A percentile compares a stretch with the other conserved stretches of the same genome.
phyloP scores from a whole-genome alignment of 257 asterid genomes.

The Plectranthus barbatus region DNA sequence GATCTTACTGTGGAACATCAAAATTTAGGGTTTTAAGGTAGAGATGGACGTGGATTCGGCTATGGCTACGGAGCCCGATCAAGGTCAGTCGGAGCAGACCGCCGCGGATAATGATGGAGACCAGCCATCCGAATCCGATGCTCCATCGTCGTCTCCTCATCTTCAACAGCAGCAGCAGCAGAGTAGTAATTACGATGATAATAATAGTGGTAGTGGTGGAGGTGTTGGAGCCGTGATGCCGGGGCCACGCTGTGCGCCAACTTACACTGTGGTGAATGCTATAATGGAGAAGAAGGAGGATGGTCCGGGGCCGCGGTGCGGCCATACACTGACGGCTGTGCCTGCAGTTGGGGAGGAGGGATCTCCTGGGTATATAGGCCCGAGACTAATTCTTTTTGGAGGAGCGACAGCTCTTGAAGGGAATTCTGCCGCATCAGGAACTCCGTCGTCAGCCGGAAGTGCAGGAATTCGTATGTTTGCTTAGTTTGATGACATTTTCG shows the following conservation, averaged over 20 bases:
- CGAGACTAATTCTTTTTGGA: slow-evolving; percentile 81
- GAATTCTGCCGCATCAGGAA: slow-evolving; percentile 82
- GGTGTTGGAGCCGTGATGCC: slow-evolving; percentile 36
- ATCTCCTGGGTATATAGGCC: slow-evolving; percentile 72
- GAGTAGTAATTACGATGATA: slow-evolving; percentile 24
- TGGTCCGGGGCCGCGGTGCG: too few species aligned
- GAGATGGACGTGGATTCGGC: slow-evolving; percentile 81
- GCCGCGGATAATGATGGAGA: slow-evolving; percentile 27
- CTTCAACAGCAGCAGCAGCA: slow-evolving; percentile 31
- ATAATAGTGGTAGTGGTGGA: slow-evolving; percentile 21
- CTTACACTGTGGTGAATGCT: slow-evolving; percentile 69
- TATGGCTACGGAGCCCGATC: slow-evolving; percentile 71
- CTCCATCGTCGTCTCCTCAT: slow-evolving; percentile 13
- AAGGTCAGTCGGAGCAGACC: slow-evolving; percentile 56
- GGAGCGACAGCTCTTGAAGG: slow-evolving; percentile 99
- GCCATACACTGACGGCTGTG: slow-evolving; percentile 88
- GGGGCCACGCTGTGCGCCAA: slow-evolving; percentile 93
- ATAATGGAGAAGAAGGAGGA: slow-evolving; percentile 33
- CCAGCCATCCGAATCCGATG: slow-evolving; percentile 33
- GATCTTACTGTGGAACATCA: slow-evolving; percentile 33
- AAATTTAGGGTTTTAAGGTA: slow-evolving; percentile 44
- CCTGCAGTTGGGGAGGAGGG: slow-evolving; percentile 99
- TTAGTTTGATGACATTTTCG: background rate
- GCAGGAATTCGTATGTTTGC: slow-evolving; percentile 86
- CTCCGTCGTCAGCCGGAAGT: slow-evolving; percentile 94